phyloP scores from a whole-genome alignment of 257 asterid species.

The Solanum dulcamara region DNA sequence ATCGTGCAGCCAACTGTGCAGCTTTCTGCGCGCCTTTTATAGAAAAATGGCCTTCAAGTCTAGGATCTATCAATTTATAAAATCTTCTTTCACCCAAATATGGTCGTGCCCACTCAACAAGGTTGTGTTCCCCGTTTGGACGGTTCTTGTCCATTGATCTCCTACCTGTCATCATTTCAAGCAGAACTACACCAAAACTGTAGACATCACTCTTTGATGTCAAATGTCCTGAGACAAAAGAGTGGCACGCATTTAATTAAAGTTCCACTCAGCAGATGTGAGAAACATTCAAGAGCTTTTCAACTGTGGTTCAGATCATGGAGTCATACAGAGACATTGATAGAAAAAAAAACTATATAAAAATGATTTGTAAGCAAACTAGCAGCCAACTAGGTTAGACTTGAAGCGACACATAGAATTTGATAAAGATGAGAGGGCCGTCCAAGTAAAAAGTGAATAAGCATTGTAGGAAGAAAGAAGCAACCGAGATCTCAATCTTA shows the following conservation, averaged over 20 bases:
- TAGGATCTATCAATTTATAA: constrained; percentile 78
- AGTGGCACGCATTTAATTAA: not conserved
- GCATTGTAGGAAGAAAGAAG: not conserved
- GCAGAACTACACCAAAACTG: constrained; percentile 90
- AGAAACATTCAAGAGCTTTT: not conserved
- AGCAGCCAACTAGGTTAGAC: not conserved
- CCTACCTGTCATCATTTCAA: constrained; percentile 85
- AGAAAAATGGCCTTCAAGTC: constrained; percentile 91
- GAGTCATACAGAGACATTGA: not conserved
- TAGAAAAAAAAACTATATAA: not conserved
- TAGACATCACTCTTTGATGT: constrained; percentile 92
- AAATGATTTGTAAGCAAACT: not conserved
- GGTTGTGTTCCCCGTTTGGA: constrained; percentile 88
- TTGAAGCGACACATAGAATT: not conserved
- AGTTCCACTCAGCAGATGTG: not conserved
- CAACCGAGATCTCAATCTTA: constrained; percentile 5
- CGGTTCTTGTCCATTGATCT: constrained; percentile 95
- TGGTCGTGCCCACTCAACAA: constrained; percentile 94
- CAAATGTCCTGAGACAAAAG: constrained; percentile 67
- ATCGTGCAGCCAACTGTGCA: constrained; percentile 76
- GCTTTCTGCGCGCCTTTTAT: constrained; percentile 89
- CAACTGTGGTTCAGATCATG: not conserved
- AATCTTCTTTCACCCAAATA: constrained; percentile 62
- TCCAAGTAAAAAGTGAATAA: not conserved
- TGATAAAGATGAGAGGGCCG: not conserved